phyloP scores from a whole-genome alignment of 2,329 filamentous ascomycete genomes.

The Diaporthe ampelina region DNA sequence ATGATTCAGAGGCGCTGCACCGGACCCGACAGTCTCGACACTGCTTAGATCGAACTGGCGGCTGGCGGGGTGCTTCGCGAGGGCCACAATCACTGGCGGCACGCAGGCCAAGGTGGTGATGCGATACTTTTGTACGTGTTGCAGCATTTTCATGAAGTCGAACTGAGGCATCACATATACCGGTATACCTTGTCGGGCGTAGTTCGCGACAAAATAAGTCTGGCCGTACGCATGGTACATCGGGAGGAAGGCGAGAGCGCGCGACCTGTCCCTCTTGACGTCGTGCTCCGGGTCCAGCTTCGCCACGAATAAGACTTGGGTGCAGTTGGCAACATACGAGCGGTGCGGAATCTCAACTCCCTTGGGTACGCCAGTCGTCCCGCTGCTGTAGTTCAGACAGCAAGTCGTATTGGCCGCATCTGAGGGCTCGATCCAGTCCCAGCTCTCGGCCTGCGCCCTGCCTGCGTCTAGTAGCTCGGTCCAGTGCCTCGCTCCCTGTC shows the following conservation, averaged over 20 bases:
- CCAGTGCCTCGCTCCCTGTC: constrained; percentile 71
- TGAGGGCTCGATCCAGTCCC: constrained; percentile 72
- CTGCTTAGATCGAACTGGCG: constrained; percentile 78
- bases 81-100: constrained; percentile 80
- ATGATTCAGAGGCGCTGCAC: constrained; percentile 77
- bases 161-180: constrained; percentile 86
- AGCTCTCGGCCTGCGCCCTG: constrained; percentile 64
- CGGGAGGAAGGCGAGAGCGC: constrained; percentile 78
- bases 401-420: constrained; percentile 68
- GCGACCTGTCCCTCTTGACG: constrained; percentile 53
- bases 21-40: constrained; percentile 70
- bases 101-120: constrained; percentile 78
- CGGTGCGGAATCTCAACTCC: constrained; percentile 86
- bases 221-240: constrained; percentile 84
- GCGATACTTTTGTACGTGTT: constrained; percentile 75
- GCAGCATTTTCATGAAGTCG: constrained; percentile 80
- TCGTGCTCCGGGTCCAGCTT: constrained; percentile 63
- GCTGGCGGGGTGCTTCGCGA: constrained; percentile 79
- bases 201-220: constrained; percentile 75
- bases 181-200: constrained; percentile 69
- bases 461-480: constrained; percentile 68
- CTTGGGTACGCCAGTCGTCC: constrained; percentile 87
- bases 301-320: constrained; percentile 67
- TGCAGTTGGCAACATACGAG: constrained; percentile 80
- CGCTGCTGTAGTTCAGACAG: constrained; percentile 83